phyloP scores from a whole-genome alignment of 2,329 filamentous ascomycete genomes.

The Fragosphaeria purpurea region DNA sequence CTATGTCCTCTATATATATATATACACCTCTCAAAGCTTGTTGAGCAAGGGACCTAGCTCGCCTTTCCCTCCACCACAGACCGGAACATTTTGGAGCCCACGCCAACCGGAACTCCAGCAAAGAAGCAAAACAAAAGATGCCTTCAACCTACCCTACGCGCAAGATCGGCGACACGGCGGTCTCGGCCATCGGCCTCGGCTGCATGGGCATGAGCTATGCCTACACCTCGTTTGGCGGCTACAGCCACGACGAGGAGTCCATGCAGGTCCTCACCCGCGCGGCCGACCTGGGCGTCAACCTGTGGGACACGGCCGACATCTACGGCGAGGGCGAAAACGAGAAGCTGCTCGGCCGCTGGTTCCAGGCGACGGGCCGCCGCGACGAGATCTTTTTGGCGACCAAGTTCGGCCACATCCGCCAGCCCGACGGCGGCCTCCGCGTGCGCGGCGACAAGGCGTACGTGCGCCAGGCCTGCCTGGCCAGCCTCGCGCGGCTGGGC shows the following conservation, averaged over 20 bases:
- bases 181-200: constrained; percentile 36
- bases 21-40: no score
- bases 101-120: no score
- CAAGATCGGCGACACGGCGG: constrained; percentile 28
- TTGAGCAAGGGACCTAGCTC: no score
- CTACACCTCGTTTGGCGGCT: constrained; percentile 21
- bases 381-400: constrained; percentile 32
- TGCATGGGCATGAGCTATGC: constrained; percentile 32
- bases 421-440: background rate
- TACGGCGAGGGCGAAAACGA: constrained; percentile 23
- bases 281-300: constrained; percentile 29
- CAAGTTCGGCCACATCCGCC: constrained; percentile 17
- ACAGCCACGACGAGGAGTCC: constrained; percentile 27
- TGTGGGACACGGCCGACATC: constrained; percentile 34
- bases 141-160: constrained; percentile 16
- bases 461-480: no score
- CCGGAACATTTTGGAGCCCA: no score
- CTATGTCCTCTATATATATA: no score
- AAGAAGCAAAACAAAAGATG: no score
- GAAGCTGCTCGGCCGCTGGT: constrained; percentile 32
- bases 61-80: no score
- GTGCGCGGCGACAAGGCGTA: no score
- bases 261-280: constrained; percentile 33
- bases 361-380: constrained; percentile 29
- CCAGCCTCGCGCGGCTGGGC: constrained; percentile 24